phyloP scores from a whole-genome alignment of 805 yeast species.

The Candida adriatica region DNA sequence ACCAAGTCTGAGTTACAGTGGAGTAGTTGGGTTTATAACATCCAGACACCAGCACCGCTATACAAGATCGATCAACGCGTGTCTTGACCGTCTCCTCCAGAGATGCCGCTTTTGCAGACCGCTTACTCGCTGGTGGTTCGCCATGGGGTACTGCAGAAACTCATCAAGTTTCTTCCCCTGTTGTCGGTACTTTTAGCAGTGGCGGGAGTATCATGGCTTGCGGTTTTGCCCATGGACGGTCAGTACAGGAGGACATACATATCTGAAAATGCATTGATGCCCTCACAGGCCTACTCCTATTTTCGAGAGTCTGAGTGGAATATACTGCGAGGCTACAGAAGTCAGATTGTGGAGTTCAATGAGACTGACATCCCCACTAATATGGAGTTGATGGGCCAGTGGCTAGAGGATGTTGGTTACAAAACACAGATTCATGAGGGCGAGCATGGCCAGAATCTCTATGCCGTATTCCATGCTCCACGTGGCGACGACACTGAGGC shows the following conservation, averaged over 20 bases:
- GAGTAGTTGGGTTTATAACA: too few relatives aligned
- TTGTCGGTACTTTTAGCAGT: conserved; percentile 36
- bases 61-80: too few relatives aligned
- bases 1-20: too few relatives aligned
- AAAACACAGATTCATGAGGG: conserved; percentile 42
- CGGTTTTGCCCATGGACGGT: conserved; percentile 70
- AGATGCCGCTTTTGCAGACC: conserved; percentile 41
- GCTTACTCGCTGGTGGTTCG: conserved; percentile 37
- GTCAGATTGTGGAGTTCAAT: conserved; percentile 31
- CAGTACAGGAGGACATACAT: conserved; percentile 79
- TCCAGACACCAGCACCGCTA: too few relatives aligned
- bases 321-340: conserved; percentile 73
- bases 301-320: conserved; percentile 96
- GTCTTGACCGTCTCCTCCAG: too few relatives aligned
- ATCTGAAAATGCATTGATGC: conserved; percentile 94
- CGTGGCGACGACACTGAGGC: conserved; percentile 96
- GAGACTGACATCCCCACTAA: conserved; percentile 32
- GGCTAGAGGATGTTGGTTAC: conserved; percentile 71
- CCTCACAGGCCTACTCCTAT: conserved; percentile 89
- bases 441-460: conserved; percentile 42
- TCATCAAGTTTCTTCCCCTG: conserved; percentile 35
- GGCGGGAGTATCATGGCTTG: conserved; percentile 51
- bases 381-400: conserved; percentile 34
- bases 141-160: conserved; percentile 39
- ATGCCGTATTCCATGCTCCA: conserved; percentile 86